A percentile compares a stretch with the other conserved stretches of the same genome.
These are phyloP conservation scores for Abortiporus biennis DNA, from an alignment of 1,284 basidiomycete species.

Conservation along the genomic window DNA sequence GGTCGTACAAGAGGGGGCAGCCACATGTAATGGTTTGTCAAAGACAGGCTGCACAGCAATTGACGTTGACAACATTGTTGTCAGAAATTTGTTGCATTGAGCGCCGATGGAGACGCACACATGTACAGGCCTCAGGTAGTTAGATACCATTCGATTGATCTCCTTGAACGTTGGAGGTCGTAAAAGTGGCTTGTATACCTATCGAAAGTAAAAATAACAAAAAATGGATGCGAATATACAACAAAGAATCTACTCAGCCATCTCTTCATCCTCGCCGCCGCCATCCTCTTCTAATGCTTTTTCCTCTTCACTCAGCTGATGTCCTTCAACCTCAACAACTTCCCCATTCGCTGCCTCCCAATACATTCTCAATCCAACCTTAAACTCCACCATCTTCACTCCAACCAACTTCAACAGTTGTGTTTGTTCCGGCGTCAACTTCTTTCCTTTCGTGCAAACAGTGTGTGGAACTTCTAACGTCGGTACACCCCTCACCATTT, in stretches of 20 bases:
- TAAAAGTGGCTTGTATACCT: no score
- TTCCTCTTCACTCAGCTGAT: slow-evolving; percentile 27
- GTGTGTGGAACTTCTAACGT: slow-evolving; percentile 77
- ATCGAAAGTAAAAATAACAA: no score
- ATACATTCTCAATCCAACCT: slow-evolving; percentile 62
- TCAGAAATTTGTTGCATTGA: no score
- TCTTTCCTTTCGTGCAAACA: slow-evolving; percentile 82
- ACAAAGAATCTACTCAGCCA: slow-evolving; percentile 28
- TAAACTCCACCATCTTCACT: slow-evolving; percentile 80
- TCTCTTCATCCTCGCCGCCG: slow-evolving; percentile 31
- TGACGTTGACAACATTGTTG: no score
- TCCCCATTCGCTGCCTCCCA: slow-evolving; percentile 74
- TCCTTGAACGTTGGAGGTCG: no score
- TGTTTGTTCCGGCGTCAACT: slow-evolving; percentile 79
- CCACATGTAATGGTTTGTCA: no score
- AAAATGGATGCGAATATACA: no score
- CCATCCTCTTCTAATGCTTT: slow-evolving; percentile 30
- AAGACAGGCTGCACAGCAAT: no score
- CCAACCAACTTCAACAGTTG: slow-evolving; percentile 87
- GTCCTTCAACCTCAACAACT: slow-evolving; percentile 53
- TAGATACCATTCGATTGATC: no score
- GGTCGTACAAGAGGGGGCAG: no score
- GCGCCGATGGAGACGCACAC: no score
- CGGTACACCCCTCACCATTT: slow-evolving; percentile 85
- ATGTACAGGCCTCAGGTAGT: no score